Evolutionary conservation across 2,329 filamentous ascomycete species (phyloP).

Genomic region (Parastagonospora nodorum): DNA sequence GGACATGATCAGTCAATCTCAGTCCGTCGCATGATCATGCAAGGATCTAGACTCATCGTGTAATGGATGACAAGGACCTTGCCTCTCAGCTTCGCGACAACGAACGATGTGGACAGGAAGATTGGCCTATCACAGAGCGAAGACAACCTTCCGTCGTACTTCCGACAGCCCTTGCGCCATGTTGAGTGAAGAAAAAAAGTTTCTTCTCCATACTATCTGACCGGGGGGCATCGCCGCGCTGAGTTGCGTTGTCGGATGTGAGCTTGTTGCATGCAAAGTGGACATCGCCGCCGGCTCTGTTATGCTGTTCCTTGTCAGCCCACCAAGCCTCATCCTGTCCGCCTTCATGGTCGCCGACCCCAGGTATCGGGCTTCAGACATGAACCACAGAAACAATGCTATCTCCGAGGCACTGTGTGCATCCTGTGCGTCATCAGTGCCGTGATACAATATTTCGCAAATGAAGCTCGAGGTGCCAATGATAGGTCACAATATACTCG

Average conservation of each 20-base stretch:
- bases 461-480: slow-evolving; percentile 1
- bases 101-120: not conserved
- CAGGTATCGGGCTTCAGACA: slow-evolving; percentile 4
- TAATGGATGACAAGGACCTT: slow-evolving; percentile 6
- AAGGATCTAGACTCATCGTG: slow-evolving; percentile 15
- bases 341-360: not conserved
- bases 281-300: not conserved
- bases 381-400: slow-evolving; percentile 4
- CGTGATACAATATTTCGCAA: slow-evolving; percentile 13
- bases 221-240: slow-evolving; percentile 1
- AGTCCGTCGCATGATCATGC: slow-evolving; percentile 21
- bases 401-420: slow-evolving; percentile 11
- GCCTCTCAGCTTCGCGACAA: slow-evolving; percentile 2
- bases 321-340: not conserved
- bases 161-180: slow-evolving; percentile 2
- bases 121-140: slow-evolving; percentile 4
- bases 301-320: slow-evolving; percentile 3
- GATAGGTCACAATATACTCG: slow-evolving; percentile 9
- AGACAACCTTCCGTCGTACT: not conserved
- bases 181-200: not conserved
- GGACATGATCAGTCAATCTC: slow-evolving; percentile 7
- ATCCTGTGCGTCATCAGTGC: slow-evolving; percentile 14
- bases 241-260: not conserved
- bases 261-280: not conserved
- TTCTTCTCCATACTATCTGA: not conserved